Conservation (phyloP, 1,139 yeast genomes). For the Chernovozyma aurita region DNA sequence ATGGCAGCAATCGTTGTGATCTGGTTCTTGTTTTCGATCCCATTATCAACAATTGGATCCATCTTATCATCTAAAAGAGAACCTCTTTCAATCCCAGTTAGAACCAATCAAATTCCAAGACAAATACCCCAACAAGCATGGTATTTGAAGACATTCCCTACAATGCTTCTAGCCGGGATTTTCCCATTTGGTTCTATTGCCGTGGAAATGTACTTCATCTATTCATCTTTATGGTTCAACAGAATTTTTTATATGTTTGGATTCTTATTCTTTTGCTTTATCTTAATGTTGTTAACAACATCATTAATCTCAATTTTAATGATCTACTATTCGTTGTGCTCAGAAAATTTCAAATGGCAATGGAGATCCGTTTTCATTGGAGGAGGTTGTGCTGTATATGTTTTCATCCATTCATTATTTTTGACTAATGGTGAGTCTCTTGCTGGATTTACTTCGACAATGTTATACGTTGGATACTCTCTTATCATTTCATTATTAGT, state of each 20-base stretch:
- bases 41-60: conserved; percentile 79
- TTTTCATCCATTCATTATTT: conserved; percentile 76
- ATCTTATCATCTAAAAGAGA: conserved; percentile 68
- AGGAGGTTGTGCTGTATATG: conserved; percentile 84
- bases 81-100: conserved; percentile 64
- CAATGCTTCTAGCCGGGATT: conserved; percentile 76
- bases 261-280: conserved; percentile 81
- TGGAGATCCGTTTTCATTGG: conserved; percentile 90
- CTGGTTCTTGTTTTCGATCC: conserved; percentile 85
- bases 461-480: conserved; percentile 85
- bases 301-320: conserved; percentile 75
- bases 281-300: conserved; percentile 78
- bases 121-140: conserved; percentile 92
- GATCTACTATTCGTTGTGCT: conserved; percentile 79
- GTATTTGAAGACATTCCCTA: conserved; percentile 66
- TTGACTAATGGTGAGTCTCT: conserved; percentile 63
- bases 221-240: conserved; percentile 91
- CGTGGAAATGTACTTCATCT: conserved; percentile 86
- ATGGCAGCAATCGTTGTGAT: conserved; percentile 74
- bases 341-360: conserved; percentile 96
- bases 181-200: conserved; percentile 95
- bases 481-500: conserved; percentile 63
- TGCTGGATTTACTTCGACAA: conserved; percentile 72
- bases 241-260: conserved; percentile 97
- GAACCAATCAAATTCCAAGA: conserved; percentile 91